Evolutionary conservation across 192 early-diverging fungal species (phyloP).

Genomic region (Gaertneriomyces semiglobifer): DNA sequence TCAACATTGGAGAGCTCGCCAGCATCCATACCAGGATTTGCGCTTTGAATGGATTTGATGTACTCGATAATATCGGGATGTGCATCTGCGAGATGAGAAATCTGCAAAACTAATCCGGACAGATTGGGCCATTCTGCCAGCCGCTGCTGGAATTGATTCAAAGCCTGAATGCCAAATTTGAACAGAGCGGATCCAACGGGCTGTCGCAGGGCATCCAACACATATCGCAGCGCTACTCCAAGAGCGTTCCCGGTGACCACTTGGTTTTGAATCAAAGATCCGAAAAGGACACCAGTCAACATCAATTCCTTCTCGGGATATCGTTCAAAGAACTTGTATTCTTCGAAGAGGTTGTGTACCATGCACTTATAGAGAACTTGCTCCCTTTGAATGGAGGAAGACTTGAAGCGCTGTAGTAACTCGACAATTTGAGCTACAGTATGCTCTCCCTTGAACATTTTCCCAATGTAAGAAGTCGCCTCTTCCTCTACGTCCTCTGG

Average conservation of each 20-base stretch:
- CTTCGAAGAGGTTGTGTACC: constrained; percentile 92
- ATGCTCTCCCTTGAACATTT: constrained; percentile 75
- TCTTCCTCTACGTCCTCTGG: constrained; percentile 73
- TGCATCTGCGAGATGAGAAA: constrained; percentile 72
- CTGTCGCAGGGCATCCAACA: constrained; percentile 81
- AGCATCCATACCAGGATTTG: constrained; percentile 6
- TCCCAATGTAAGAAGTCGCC: constrained; percentile 70
- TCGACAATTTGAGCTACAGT: constrained; percentile 82
- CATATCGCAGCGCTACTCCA: constrained; percentile 84
- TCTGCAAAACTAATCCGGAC: constrained; percentile 77
- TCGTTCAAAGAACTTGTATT: constrained; percentile 90
- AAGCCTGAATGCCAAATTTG: constrained; percentile 83
- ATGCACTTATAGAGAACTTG: constrained; percentile 86
- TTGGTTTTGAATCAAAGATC: constrained; percentile 83
- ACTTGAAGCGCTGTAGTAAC: constrained; percentile 73
- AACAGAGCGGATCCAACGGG: constrained; percentile 78
- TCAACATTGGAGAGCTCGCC: constrained; percentile 21
- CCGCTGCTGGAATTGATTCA: constrained; percentile 76
- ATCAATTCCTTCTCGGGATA: constrained; percentile 91
- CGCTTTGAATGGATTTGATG: constrained; percentile 49
- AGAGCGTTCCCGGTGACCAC: constrained; percentile 75
- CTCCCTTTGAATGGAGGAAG: constrained; percentile 68
- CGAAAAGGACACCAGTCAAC: constrained; percentile 88
- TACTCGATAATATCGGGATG: constrained; percentile 70
- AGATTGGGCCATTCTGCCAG: constrained; percentile 90